These are phyloP conservation scores for Epicoccum nigrum DNA, from an alignment of 2,329 filamentous ascomycete species.

Conservation along the genomic window DNA sequence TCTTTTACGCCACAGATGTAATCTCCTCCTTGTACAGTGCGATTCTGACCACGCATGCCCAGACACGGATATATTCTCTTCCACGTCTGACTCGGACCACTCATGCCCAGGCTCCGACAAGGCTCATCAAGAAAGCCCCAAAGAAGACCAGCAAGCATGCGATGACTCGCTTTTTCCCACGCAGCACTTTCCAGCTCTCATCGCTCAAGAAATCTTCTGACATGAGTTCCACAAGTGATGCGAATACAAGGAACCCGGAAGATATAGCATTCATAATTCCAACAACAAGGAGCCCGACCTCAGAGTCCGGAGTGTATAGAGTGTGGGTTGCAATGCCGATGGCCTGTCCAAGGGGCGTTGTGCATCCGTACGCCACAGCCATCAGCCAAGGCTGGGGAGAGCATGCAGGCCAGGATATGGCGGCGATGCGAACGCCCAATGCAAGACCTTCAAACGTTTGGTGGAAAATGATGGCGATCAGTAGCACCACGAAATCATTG, in stretches of 20 bases:
- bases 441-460: slow-evolving; percentile 89
- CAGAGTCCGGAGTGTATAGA: slow-evolving; percentile 78
- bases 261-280: slow-evolving; percentile 89
- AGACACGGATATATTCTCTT: too few relatives aligned
- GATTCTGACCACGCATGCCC: too few relatives aligned
- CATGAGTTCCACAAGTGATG: slow-evolving; percentile 81
- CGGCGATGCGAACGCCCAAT: slow-evolving; percentile 82
- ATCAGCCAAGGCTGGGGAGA: slow-evolving; percentile 66
- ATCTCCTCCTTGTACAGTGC: too few relatives aligned
- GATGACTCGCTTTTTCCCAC: slow-evolving; percentile 65
- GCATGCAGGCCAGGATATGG: slow-evolving; percentile 61
- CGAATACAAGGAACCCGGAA: slow-evolving; percentile 79
- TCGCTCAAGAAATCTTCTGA: slow-evolving; percentile 83
- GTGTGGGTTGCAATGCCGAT: slow-evolving; percentile 79
- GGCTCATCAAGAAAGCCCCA: slow-evolving; percentile 72
- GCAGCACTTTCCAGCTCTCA: slow-evolving; percentile 72
- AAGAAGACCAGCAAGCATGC: slow-evolving; percentile 69
- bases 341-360: slow-evolving; percentile 80
- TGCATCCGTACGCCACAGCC: slow-evolving; percentile 72
- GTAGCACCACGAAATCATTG: slow-evolving; percentile 62
- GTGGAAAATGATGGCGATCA: slow-evolving; percentile 67
- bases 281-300: slow-evolving; percentile 78
- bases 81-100: background rate
- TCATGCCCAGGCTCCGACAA: slow-evolving; percentile 74
- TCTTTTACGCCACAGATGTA: too few relatives aligned